phyloP scores from a whole-genome alignment of 306 rosid genomes.

The Malus fusca region DNA sequence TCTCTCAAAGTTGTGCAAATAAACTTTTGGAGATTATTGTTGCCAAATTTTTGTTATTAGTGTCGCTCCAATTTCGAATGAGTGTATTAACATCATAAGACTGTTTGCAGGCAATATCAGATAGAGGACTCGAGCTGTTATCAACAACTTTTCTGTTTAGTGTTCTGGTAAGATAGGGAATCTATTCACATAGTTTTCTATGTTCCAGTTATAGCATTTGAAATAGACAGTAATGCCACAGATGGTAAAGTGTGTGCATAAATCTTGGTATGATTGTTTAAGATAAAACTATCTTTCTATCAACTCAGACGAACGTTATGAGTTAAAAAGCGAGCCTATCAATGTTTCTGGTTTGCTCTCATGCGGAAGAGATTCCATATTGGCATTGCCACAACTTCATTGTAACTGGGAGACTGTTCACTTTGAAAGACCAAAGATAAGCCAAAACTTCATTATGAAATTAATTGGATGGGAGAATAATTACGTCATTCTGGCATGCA shows the following conservation, averaged over 20 bases:
- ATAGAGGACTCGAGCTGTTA: slow-evolving; percentile 79
- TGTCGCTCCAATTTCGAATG: no score
- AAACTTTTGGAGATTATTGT: background rate
- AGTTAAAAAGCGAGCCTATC: background rate
- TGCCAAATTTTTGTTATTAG: no score
- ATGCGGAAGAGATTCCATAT: background rate
- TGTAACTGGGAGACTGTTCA: background rate
- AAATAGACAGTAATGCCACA: background rate
- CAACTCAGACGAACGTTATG: background rate
- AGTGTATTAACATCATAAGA: background rate
- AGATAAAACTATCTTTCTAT: background rate
- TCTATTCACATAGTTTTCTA: slow-evolving; percentile 7
- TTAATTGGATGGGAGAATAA: background rate
- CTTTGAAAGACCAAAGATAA: background rate
- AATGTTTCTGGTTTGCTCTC: background rate
- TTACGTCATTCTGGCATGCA: background rate
- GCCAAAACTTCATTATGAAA: background rate
- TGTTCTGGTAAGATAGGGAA: slow-evolving; percentile 51
- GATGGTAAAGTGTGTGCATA: background rate
- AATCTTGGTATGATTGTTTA: background rate
- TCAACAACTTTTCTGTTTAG: slow-evolving; percentile 74
- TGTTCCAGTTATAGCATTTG: background rate
- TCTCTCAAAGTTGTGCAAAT: background rate
- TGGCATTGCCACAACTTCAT: background rate
- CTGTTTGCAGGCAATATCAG: slow-evolving; percentile 48